Evolutionary conservation across 2,329 filamentous ascomycete genomes (phyloP), one percentile per base, ranked within the genome.

Genomic region (Calcarisporium arbuscula): DNA sequence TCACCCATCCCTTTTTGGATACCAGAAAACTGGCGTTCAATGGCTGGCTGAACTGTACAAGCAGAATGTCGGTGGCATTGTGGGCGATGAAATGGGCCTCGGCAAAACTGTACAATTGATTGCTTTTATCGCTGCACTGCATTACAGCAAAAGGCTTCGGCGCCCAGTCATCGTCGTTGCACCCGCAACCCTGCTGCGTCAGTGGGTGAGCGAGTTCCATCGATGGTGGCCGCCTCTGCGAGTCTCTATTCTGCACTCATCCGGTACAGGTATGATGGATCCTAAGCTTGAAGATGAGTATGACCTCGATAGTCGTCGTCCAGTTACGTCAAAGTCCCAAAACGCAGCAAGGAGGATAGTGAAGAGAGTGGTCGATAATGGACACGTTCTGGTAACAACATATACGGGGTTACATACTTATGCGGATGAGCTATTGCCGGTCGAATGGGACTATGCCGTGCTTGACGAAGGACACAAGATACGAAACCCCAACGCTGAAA

Each of bases 161-260:
- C 86, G 86, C 40, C 92, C 92, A 1, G 80, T 94, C 28, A 86
- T 98, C 40, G 76, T 98, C 7, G 88, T 98, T 5, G 89, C 88
- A 32, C 92, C 92, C 3, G 90, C 90, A 4, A 98, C 92, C 0
- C 83, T 98, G 17, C 81, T 98, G 64, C 84, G 87, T 41, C 92
- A 98, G 56, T 98, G 92, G 92, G 92, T 95, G 10, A 94, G 94
- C 44, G 92, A 98, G 53, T 96, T 98, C 49, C 94, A 98, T 60
- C 80, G 82, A 10, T 98, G 94, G 94, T 98, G 94, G 94, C 92
- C 92, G n/a, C 82, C 92, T n/a, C 68, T 98, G 20, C 77, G 94
- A 27, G 92, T 98, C 5, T 94, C 89, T 0, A 96, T 98, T 42
- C 59, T 98, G 31, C 92, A 98, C 55, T 87, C 87, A 1, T 95